Evolutionary conservation across 208 protist genomes (phyloP), one percentile per base, ranked within the genome.

Genomic region (Porcisia deanei): DNA sequence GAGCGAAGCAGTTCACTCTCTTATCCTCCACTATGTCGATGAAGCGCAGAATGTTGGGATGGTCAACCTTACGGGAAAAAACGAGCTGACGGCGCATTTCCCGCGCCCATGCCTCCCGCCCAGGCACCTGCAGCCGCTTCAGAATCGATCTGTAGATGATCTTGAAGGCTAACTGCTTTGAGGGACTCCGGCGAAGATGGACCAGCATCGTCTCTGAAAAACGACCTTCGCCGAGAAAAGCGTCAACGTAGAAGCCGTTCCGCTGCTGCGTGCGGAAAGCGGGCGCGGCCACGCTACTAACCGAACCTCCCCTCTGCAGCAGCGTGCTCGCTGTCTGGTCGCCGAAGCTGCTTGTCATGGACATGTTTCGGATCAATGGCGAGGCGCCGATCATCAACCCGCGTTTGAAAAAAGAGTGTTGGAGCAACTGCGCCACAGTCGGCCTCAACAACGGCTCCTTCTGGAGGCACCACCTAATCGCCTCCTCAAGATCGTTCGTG

Each of bases 21-120:
- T 85, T 85, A 43, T 83, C 81, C 43, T 96, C 87, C 3, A 96
- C 88, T 75, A 96, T 93, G 53, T 92, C 88, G n/a, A 89, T 61
- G 55, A 89, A 85, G 20, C 72, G 65, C 47, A 94, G 81, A 41
- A 96, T 64, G 79, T 93, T 93, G 4, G 85, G 84, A 76, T 96
- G 89, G 47, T 72, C 67, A 1, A 92, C 80, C 61, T 93, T 90
- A 12, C 81, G 81, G 54, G 77, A 84, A 41, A 94, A 68, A 12
- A 88, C 87, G 16, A 93, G 82, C 47, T 85, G 79, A 3, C 76
- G 74, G 12, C 64, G 71, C 67, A 91, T 43, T 7, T 71, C 79
- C 9, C 81, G 67, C 14, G 72, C 73, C 53, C 72, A 77, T 53
- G 22, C 66, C 41, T 83, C 75, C 37, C 82, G 69, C 20, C 63